Base-by-base conservation (phyloP, 352 stramenopile genomes). In the Globisporangium cylindrosporum region DNA sequence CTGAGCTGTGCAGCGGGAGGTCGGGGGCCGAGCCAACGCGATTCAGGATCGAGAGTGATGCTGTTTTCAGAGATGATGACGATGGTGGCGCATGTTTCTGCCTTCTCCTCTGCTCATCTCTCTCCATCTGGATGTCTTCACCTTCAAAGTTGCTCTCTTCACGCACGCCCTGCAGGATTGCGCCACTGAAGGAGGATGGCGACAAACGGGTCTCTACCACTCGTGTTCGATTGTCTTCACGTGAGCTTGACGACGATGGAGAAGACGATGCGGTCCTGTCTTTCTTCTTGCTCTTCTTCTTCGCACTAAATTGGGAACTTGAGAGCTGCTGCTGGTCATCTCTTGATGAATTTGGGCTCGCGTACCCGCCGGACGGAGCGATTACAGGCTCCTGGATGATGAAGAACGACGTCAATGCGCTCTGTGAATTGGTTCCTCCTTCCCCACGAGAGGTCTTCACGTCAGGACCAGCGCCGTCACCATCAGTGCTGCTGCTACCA, bases 21-120 rank as follows among this genome's bases (percentile, higher is more conserved):
- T 89, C 80, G 4, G 85, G 85, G 1, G 82, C 79, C 0, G 83
- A 91, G 9, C 83, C 85, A 27, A 79, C 78, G 15, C 85, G 81
- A 60, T 81, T 93, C 12, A 93, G 68, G 7, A 88, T 78, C 1
- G 80, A 81, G 0, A 82, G 71, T 4, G 65, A 1, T 1, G 49
- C 14, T 0, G 49, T 2, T 14, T 55, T 61, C 22, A 9, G 14
- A 18, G 12, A 5, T 18, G 41, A 58, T 59, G 54, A 24, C 8
- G 46, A 32, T 14, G 14, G 4, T 32, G 4, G 6, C 6, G 49
- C 9, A 15, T 61, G 12, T 4, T 58, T 64, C 22, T 25, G 24
- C 10, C 14, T 41, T 22, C 25, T 34, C 20, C 27, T 34, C 10
- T 38, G 20, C 20, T 36, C 24, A 1, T n/a, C 25, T 48, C 41